A percentile compares a stretch with the other conserved stretches of the same genome.
These are phyloP conservation scores for Balansia obtecta DNA, from an alignment of 2,329 filamentous ascomycete genomes.

Conservation along the genomic window DNA sequence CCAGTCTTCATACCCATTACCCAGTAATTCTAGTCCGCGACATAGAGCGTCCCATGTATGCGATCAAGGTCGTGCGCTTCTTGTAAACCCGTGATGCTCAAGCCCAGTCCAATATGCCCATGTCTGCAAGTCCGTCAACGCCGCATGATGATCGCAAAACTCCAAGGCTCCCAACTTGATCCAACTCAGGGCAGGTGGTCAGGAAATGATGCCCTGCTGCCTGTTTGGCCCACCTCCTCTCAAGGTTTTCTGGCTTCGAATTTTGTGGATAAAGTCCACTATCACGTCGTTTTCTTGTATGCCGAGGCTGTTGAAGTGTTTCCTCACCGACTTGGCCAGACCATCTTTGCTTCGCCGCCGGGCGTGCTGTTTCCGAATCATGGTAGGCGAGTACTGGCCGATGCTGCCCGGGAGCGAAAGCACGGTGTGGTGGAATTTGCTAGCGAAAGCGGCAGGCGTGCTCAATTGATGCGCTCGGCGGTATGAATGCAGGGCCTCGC, in stretches of 20 bases:
- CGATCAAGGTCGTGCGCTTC: not conserved
- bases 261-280: slow-evolving; percentile 64
- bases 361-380: slow-evolving; percentile 52
- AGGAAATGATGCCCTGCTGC: slow-evolving; percentile 1
- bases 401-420: slow-evolving; percentile 50
- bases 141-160: not conserved
- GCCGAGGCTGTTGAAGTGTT: slow-evolving; percentile 72
- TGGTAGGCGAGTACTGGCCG: slow-evolving; percentile 62
- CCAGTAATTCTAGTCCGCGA: not conserved
- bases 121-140: not conserved
- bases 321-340: slow-evolving; percentile 59
- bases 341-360: slow-evolving; percentile 60
- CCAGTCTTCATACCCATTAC: not conserved
- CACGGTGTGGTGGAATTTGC: slow-evolving; percentile 48
- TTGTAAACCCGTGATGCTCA: not conserved
- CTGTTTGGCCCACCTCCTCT: slow-evolving; percentile 16
- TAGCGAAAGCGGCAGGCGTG: slow-evolving; percentile 57
- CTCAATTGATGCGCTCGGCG: slow-evolving; percentile 60
- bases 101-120: not conserved
- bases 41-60: not conserved
- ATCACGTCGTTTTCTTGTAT: slow-evolving; percentile 76
- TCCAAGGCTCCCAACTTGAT: not conserved
- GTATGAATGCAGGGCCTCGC: slow-evolving; percentile 60
- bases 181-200: slow-evolving; percentile 43
- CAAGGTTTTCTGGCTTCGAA: slow-evolving; percentile 25